phyloP scores from a whole-genome alignment of 1,284 basidiomycete genomes.

The Tilletia indica region DNA sequence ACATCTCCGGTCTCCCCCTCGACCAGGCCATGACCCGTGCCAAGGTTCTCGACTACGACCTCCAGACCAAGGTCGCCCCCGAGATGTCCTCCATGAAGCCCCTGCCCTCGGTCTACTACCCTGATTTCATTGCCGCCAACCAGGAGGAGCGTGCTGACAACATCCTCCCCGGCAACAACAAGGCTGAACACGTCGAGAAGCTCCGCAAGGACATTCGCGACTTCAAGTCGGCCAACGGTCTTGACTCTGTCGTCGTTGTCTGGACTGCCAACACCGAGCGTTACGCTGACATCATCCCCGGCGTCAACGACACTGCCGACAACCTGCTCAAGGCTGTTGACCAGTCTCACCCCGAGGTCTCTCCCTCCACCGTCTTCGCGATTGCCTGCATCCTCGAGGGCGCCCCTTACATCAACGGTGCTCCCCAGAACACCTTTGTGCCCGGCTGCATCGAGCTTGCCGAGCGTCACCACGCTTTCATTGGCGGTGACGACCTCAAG shows the following conservation, averaged over 20 bases:
- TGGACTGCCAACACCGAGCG: constrained; percentile 99
- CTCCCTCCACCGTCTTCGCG: constrained; percentile 92
- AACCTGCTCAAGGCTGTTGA: constrained; percentile 81
- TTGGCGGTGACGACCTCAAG: constrained; percentile 97
- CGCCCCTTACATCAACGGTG: constrained; percentile 93
- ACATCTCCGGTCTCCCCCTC: constrained; percentile 80
- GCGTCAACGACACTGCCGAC: constrained; percentile 92
- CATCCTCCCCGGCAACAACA: constrained; percentile 77
- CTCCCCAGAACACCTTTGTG: constrained; percentile 98
- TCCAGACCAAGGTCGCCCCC: constrained; percentile 89
- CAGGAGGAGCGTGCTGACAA: constrained; percentile 95
- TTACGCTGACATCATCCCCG: constrained; percentile 89
- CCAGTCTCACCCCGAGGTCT: constrained; percentile 82
- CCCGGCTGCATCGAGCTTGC: constrained; percentile 91
- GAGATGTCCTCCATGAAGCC: constrained; percentile 80
- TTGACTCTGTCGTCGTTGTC: constrained; percentile 82
- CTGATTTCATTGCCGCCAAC: constrained; percentile 80
- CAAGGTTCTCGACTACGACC: constrained; percentile 91
- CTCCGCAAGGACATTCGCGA: constrained; percentile 88
- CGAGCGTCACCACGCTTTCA: constrained; percentile 84
- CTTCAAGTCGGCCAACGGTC: constrained; percentile 79
- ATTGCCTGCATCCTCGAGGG: constrained; percentile 93
- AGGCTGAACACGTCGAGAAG: constrained; percentile 86
- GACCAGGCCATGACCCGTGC: constrained; percentile 92
- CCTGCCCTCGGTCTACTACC: constrained; percentile 83